Evolutionary conservation across 805 yeast species (phyloP).

Genomic region (Lipomyces yamadae): DNA sequence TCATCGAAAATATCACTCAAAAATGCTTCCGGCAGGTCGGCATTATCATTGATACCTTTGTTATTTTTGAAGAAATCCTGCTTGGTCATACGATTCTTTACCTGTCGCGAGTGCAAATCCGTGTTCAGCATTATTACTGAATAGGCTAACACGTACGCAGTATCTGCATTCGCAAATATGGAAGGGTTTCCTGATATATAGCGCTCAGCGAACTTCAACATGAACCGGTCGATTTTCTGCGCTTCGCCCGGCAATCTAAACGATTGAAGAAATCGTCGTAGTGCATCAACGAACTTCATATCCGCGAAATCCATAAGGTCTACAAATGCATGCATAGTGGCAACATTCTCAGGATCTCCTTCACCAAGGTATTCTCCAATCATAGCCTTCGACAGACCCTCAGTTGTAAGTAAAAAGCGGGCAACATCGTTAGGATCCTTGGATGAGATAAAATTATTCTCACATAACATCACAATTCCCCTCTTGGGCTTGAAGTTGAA

Average conservation of each 20-base stretch:
- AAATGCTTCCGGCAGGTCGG: slow-evolving; percentile 76
- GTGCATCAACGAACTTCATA: slow-evolving; percentile 77
- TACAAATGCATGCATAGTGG: slow-evolving; percentile 91
- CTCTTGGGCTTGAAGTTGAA: slow-evolving; percentile 86
- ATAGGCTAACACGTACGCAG: slow-evolving; percentile 86
- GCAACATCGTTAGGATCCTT: slow-evolving; percentile 75
- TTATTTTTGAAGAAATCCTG: slow-evolving; percentile 88
- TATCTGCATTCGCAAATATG: slow-evolving; percentile 73
- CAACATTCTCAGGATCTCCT: slow-evolving; percentile 75
- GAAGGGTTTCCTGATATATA: slow-evolving; percentile 86
- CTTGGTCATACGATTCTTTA: slow-evolving; percentile 84
- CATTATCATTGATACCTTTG: slow-evolving; percentile 89
- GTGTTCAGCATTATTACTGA: slow-evolving; percentile 95
- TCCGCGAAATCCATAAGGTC: slow-evolving; percentile 79
- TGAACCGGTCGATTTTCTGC: slow-evolving; percentile 93
- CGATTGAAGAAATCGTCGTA: slow-evolving; percentile 80
- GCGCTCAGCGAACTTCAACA: slow-evolving; percentile 95
- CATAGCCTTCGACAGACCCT: slow-evolving; percentile 77
- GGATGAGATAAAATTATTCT: slow-evolving; percentile 64
- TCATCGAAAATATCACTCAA: slow-evolving; percentile 74
- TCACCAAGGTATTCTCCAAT: slow-evolving; percentile 94
- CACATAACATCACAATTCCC: slow-evolving; percentile 69
- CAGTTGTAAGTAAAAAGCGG: slow-evolving; percentile 65
- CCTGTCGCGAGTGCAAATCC: slow-evolving; percentile 89
- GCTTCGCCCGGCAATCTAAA: slow-evolving; percentile 98